Conservation (phyloP, 352 stramenopile species). For the Sclerospora graminicola region DNA sequence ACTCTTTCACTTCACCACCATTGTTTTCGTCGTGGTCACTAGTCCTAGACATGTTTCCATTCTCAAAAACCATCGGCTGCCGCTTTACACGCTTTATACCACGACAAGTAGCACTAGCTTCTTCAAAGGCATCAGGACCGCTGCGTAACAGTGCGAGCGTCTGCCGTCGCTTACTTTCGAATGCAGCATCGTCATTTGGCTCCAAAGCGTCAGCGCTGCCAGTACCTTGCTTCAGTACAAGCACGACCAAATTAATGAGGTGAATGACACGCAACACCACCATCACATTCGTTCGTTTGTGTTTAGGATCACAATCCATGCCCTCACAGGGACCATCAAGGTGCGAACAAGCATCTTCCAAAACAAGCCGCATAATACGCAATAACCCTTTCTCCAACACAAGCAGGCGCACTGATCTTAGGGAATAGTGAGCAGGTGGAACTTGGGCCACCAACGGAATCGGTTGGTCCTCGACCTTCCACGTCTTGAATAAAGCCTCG, state of each 20-base stretch:
- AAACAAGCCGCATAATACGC: constrained; percentile 47
- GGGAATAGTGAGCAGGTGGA: constrained; percentile 39
- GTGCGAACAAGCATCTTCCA: constrained; percentile 41
- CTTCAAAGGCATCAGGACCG: constrained; percentile 52
- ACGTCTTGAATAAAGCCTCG: constrained; percentile 75
- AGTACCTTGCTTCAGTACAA: constrained; percentile 40
- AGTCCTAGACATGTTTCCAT: constrained; percentile 56
- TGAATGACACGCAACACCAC: constrained; percentile 57
- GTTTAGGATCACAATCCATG: constrained; percentile 4
- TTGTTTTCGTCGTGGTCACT: constrained; percentile 63
- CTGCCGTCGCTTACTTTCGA: constrained; percentile 39
- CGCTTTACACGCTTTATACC: constrained; percentile 67
- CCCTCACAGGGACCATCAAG: constrained; percentile 11
- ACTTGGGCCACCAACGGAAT: constrained; percentile 60
- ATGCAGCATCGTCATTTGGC: constrained; percentile 22
- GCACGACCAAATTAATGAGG: constrained; percentile 50
- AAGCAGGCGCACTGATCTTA: constrained; percentile 42
- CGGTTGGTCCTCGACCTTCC: constrained; percentile 55
- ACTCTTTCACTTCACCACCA: constrained; percentile 38
- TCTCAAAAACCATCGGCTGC: constrained; percentile 33
- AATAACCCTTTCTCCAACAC: constrained; percentile 55
- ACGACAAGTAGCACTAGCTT: constrained; percentile 30
- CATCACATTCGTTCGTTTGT: constrained; percentile 56
- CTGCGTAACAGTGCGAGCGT: constrained; percentile 39
- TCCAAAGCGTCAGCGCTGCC: constrained; percentile 2